phyloP scores from a whole-genome alignment of 345 rosid species.

The Rubroshorea leprosula region DNA sequence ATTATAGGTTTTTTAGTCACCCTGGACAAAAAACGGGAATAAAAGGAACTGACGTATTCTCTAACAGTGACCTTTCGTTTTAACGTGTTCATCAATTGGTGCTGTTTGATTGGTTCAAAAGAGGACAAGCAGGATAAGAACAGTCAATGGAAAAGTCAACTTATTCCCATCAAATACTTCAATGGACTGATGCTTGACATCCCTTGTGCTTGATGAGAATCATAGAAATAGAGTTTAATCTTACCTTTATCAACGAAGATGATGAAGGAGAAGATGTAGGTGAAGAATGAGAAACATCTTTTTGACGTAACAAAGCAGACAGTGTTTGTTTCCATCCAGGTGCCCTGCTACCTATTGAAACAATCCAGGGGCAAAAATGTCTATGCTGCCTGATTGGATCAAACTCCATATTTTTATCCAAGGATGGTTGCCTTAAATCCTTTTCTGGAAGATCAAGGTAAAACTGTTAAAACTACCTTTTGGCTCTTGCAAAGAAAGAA shows the following conservation, averaged over 20 bases:
- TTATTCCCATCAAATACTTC: not conserved
- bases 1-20: too few relatives aligned
- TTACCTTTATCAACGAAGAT: slow-evolving; percentile 57
- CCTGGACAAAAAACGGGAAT: too few relatives aligned
- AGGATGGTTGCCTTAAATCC: slow-evolving; percentile 16
- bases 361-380: slow-evolving; percentile 94
- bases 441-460: slow-evolving; percentile 31
- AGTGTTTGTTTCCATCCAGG: slow-evolving; percentile 90
- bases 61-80: too few relatives aligned
- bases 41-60: too few relatives aligned
- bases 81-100: not conserved
- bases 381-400: slow-evolving; percentile 91
- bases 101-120: not conserved
- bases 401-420: slow-evolving; percentile 56
- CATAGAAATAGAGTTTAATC: not conserved
- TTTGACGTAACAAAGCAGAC: slow-evolving; percentile 53
- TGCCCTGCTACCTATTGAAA: slow-evolving; percentile 39
- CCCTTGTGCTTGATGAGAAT: not conserved
- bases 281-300: slow-evolving; percentile 36
- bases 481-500: not conserved
- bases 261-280: slow-evolving; percentile 34
- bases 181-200: not conserved
- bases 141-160: too few relatives aligned
- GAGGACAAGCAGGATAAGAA: not conserved
- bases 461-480: slow-evolving; percentile 10